These are phyloP conservation scores for Volvox africanus DNA, from an alignment of 139 green algal genomes.

Conservation along the genomic window DNA sequence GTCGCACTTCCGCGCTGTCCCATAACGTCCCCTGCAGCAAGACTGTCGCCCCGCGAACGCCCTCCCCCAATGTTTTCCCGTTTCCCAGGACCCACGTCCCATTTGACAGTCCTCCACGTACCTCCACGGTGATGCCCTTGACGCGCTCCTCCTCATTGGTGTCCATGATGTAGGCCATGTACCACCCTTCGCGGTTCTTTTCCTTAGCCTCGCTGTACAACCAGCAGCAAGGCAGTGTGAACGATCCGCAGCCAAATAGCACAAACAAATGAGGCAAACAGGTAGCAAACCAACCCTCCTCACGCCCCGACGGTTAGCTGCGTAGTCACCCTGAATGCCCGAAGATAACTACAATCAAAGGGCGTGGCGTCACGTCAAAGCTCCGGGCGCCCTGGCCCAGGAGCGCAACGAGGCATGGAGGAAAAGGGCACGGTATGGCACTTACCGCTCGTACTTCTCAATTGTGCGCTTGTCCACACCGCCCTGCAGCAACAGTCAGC, in stretches of 20 bases:
- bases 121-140: constrained; percentile 99
- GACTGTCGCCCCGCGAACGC: no score
- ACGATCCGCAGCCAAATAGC: no score
- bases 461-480: constrained; percentile 98
- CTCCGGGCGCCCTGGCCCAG: no score
- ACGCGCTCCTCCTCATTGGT: constrained; percentile 99
- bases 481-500: constrained; percentile 33
- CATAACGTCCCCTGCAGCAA: no score
- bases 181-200: constrained; percentile 99
- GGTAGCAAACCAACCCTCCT: no score
- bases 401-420: background rate
- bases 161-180: constrained; percentile 99
- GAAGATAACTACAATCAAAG: background rate
- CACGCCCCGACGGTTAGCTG: no score
- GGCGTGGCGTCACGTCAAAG: no score
- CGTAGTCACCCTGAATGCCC: no score
- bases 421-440: background rate
- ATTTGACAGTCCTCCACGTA: constrained; percentile 53
- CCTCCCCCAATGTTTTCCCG: no score
- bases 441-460: constrained; percentile 97
- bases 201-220: constrained; percentile 93
- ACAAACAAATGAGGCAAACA: no score
- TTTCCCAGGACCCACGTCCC: background rate
- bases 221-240: background rate
- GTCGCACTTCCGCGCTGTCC: no score